These are phyloP conservation scores for Penicillium sp. DNA, from an alignment of 2,329 filamentous ascomycete species.

Conservation along the genomic window DNA sequence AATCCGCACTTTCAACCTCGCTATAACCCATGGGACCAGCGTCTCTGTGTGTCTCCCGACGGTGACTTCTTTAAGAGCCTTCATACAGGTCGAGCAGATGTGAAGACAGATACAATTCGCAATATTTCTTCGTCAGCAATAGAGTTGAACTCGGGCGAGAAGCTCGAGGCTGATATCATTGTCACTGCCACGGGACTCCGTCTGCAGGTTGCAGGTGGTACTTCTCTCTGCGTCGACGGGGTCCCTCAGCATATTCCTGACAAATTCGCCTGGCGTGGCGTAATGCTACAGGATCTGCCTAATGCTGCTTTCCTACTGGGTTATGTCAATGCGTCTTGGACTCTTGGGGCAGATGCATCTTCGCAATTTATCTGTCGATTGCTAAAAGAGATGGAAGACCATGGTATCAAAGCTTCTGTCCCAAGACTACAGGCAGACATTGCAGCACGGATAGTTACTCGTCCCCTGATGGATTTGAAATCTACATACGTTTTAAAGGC, in stretches of 20 bases:
- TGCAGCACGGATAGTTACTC: slow-evolving; percentile 22
- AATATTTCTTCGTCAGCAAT: slow-evolving; percentile 52
- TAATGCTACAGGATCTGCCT: slow-evolving; percentile 43
- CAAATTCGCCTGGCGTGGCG: slow-evolving; percentile 40
- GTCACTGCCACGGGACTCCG: slow-evolving; percentile 46
- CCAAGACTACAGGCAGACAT: slow-evolving; percentile 24
- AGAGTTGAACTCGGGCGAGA: slow-evolving; percentile 44
- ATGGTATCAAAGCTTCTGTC: slow-evolving; percentile 17
- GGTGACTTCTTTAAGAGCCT: slow-evolving; percentile 60
- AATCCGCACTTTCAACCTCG: slow-evolving; percentile 65
- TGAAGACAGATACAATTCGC: slow-evolving; percentile 58
- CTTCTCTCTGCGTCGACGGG: slow-evolving; percentile 34
- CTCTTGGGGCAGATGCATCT: slow-evolving; percentile 41
- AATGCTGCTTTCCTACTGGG: slow-evolving; percentile 41
- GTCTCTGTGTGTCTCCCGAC: slow-evolving; percentile 67
- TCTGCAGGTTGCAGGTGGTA: slow-evolving; percentile 36
- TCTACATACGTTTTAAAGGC: slow-evolving; percentile 43
- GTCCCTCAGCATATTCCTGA: slow-evolving; percentile 22
- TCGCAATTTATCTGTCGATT: slow-evolving; percentile 34
- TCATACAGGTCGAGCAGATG: slow-evolving; percentile 49
- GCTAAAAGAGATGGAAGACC: slow-evolving; percentile 26
- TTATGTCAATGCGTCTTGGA: slow-evolving; percentile 43
- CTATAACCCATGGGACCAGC: slow-evolving; percentile 71
- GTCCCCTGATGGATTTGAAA: slow-evolving; percentile 37
- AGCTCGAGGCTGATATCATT: slow-evolving; percentile 39